Base-by-base conservation (phyloP, 2,329 filamentous ascomycete species). In the Ophiocordyceps camponoti-rufipedis region DNA sequence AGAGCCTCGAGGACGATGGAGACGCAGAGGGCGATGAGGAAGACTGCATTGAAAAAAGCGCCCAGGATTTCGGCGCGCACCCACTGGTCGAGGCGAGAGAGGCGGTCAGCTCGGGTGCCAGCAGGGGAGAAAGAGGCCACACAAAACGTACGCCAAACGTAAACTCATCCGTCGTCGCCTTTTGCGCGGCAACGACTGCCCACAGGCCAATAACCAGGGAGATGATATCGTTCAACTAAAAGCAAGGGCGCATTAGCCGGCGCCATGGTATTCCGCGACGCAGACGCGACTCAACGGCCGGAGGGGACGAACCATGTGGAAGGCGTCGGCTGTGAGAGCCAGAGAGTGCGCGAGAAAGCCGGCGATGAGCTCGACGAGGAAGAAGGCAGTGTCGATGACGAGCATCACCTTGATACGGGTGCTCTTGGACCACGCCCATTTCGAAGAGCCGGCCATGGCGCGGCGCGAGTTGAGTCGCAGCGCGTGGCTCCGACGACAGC, bases 1-100 rank as follows among this genome's bases (percentile, higher is more conserved):
- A 95, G 75, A 14, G 91, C 91, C 64, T 98, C 91, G 55, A 98
- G 79, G 57, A 96, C 84, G 62, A 98, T 98, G 44, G 89, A 93
- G 47, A 98, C 72, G 66, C 91, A 98, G 9, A 98, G 75, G 8
- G 91, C 91, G 57, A 98, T 91, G 41, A 98, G 72, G 68, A 98
- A 98, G 42, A 96, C 89, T 53, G 91, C 91, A 57, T 98, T 98
- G 65, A 96, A 85, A 55, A 96, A 80, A 43, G 91, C 91, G 57
- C 91, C 91, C 6, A 98, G 73, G 11, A 94, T 96, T 69, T 98
- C 91, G 33, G 91, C 91, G 54, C 91, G 85, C 69, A 96, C 82
- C 85, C 88, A 98, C 83, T 89, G 54, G 9, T 18, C 28, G 23
- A 23, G 23, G 5, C 23, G 23, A 23, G 23, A 23, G 23, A 23